These are phyloP conservation scores for Megacollybia marginata DNA, from an alignment of 768 basidiomycete species.

Conservation along the genomic window DNA sequence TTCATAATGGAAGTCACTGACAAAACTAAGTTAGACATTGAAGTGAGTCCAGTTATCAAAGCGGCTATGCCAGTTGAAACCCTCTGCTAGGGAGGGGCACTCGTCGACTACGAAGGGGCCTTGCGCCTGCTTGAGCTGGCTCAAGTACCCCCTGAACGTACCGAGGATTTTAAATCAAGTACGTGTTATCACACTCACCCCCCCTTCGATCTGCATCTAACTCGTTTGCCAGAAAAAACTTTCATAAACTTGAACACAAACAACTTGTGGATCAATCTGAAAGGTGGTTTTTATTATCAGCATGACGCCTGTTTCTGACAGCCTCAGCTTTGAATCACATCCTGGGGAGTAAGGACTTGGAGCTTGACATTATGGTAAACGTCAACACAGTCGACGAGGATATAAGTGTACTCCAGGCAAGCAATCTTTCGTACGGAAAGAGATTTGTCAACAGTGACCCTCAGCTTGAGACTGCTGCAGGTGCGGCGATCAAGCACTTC, in stretches of 20 bases:
- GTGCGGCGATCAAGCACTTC: constrained; percentile 93
- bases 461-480: constrained; percentile 69
- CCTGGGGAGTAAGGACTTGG: constrained; percentile 60
- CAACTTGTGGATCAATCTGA: constrained; percentile 53
- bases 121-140: constrained; percentile 89
- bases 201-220: background rate
- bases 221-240: constrained; percentile 37
- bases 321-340: constrained; percentile 60
- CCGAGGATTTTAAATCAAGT: constrained; percentile 67
- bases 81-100: constrained; percentile 67
- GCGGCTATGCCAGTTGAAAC: constrained; percentile 35
- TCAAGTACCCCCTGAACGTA: constrained; percentile 85
- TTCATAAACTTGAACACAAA: constrained; percentile 82
- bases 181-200: background rate
- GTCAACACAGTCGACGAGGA: constrained; percentile 64
- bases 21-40: constrained; percentile 85
- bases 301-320: constrained; percentile 2
- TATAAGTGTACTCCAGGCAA: constrained; percentile 57
- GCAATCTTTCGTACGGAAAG: background rate
- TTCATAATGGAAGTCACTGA: constrained; percentile 95
- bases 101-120: constrained; percentile 85
- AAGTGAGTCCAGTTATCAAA: constrained; percentile 19
- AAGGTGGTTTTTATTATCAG: constrained; percentile 18
- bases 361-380: constrained; percentile 79
- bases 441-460: constrained; percentile 1